Evolutionary conservation across 495 filamentous ascomycete species (phyloP), one percentile per base, ranked within the genome.

Genomic region (Penicilliopsis zonata): DNA sequence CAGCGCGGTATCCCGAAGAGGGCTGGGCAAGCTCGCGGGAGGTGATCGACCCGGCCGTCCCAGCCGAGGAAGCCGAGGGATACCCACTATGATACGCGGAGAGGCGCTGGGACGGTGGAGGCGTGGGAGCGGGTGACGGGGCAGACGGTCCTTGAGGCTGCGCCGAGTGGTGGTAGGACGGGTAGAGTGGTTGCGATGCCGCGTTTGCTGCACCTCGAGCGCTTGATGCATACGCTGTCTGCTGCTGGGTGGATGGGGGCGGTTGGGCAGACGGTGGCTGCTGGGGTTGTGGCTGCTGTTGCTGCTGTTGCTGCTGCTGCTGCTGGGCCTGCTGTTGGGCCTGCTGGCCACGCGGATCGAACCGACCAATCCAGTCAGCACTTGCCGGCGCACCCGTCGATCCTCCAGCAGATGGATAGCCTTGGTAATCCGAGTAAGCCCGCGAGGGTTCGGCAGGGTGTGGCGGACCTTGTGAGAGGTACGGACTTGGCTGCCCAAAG

Each of bases 351-450:
- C 61, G 38, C 13, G 61, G 61, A 33, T 66, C 61, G 35, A 64
- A 64, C 13, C 58, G 52, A 26, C 58, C 59, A 47, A 66, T 58
- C 61, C 61, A 66, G 35, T 66, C 61, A 34, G 56, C 59, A 29
- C 47, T 61, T 13, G 53, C 46, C 12, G 54, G 40, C 4, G 49
- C 30, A 13, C 41, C 47, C 12, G 56, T 38, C 21, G 47, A 35
- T 5, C 44, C 41, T 14, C 47, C 33, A 5, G 45, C 36, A 19
- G 49, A 34, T 2, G 46, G 45, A 23, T 58, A 63, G 1, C 40
- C 40, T n/a, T 44, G 26, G 30, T 63, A 64, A 2, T 66, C 59
- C 7, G 48, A 13, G 26, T 63, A 63, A 4, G 41, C 24, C 13
- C 57, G 58, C 9, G 60, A 49, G 10, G 4, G 25, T 9, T 26